These are phyloP conservation scores for Arthrobotrys megalospora DNA, from an alignment of 2,329 filamentous ascomycete genomes.

Conservation along the genomic window DNA sequence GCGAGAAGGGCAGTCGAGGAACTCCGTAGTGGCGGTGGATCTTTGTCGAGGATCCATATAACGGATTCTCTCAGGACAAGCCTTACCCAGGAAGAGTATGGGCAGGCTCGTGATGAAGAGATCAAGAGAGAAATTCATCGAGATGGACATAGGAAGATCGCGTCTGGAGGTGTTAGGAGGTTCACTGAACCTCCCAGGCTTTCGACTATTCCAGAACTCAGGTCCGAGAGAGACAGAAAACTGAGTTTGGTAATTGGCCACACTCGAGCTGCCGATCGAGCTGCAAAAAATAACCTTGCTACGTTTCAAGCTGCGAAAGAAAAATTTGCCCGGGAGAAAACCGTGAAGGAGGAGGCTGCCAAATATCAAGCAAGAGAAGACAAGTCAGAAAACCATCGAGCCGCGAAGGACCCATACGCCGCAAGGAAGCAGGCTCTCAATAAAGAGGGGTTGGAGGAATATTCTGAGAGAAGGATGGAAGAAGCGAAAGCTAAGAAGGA, in stretches of 20 bases:
- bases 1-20: background rate
- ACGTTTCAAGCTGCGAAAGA: background rate
- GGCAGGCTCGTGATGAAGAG: background rate
- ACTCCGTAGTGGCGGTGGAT: background rate
- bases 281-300: background rate
- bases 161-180: background rate
- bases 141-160: constrained; percentile 7
- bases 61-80: background rate
- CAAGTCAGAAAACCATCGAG: background rate
- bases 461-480: background rate
- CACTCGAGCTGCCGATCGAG: background rate
- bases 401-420: background rate
- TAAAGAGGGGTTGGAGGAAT: background rate
- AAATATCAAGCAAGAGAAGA: background rate
- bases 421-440: background rate
- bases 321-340: background rate
- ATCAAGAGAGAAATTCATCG: background rate
- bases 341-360: background rate
- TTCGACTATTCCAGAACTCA: background rate
- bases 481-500: background rate
- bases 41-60: background rate
- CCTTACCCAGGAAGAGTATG: constrained; percentile 5
- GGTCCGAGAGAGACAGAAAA: background rate
- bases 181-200: background rate
- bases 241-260: background rate